Base-by-base conservation (phyloP, 2,329 filamentous ascomycete genomes). In the Aspergillus jensenii region DNA sequence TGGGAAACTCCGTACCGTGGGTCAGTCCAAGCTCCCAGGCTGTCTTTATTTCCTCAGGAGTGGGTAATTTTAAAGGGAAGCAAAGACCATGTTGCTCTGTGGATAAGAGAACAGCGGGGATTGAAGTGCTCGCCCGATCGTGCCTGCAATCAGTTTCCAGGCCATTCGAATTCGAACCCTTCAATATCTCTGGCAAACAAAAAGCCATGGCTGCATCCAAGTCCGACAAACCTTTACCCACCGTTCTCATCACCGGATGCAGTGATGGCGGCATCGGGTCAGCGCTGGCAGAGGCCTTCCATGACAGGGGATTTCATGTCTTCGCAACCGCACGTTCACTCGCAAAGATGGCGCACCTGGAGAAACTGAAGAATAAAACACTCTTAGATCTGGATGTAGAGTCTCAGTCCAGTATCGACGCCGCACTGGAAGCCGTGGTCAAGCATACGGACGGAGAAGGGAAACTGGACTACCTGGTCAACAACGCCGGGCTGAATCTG, bases 401-500 rank as follows among this genome's bases (percentile, higher is more conserved):
- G 3, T 67, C 65, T 1, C 48, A 63, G 5, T 17, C 52, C 11
- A 68, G 65, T 12, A 73, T 76, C 50, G 65, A 74, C 17, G 68
- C 69, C 17, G 67, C 68, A 6, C 61, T 67, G 5, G 60, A 62
- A n/a, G 59, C 62, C 8, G 63, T 72, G 31, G 59, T 58, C 25
- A 55, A 53, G 7, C 19, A 59, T 15, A 75, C 74, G 0, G 69
- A 67, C 11, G 75, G 74, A 19, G 17, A 19, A 23, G 41, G 41
- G 12, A 68, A 50, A 7, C 66, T 80, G 8, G 70, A 79, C 54
- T 64, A 69, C 33, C 65, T 80, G 0, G 64, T 81, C 55, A 81
- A 81, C 65, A 82, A 81, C 54, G 75, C 79, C n/a, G 12, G 79
- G 74, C 2, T 48, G 54, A 2, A 64, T 62, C n/a, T 68, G n/a